Evolutionary conservation across 106 monocot species (phyloP), one percentile per base, ranked within the genome.

Genomic region (Agapanthus africanus): DNA sequence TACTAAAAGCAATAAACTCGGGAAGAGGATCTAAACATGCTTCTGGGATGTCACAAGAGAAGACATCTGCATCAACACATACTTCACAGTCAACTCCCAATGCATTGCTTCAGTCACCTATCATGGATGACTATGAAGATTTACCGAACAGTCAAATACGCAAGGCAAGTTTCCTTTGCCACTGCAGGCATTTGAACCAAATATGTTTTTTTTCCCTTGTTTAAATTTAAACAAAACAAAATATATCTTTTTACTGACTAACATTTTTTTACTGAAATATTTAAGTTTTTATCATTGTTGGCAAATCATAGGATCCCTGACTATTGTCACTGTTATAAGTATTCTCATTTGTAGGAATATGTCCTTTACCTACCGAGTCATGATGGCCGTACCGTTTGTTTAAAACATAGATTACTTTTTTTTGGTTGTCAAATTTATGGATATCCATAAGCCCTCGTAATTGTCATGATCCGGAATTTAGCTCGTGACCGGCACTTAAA

Each of bases 131-230:
- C 38, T 77, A 82, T 68, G 84, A 92, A 84, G 97, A 97, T 79
- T 42, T 89, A 22, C 89, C 82, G 68, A 97, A 92, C 35, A 97
- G 76, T 69, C 88, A 87, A 54, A 92, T 97, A 59, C 92, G 97
- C 10, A 92, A 87, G 89, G 92, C 66, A 85, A 5, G 76, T 76
- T 51, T 39, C 31, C 47, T 36, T 5, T 22, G 19, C 23, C 27
- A 9, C 46, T 40, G 59, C 6, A 50, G 38, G n/a, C 72, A 66
- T 71, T 36, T 65, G 11, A 54, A 11, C n/a, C 39, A 65, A n/a
- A 59, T 44, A 60, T 19, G n/a, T n/a, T n/a, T n/a, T n/a, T 5
- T 4, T 56, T 56, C 11, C 28, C 28, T 56, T 7, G 31, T 59
- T 59, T 59, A 14, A 31, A 61, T 14, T 34, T 35, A 7, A 34